Evolutionary conservation across 805 yeast species (phyloP), one percentile per base, ranked within the genome.

Genomic region (Kazachstania martiniae): DNA sequence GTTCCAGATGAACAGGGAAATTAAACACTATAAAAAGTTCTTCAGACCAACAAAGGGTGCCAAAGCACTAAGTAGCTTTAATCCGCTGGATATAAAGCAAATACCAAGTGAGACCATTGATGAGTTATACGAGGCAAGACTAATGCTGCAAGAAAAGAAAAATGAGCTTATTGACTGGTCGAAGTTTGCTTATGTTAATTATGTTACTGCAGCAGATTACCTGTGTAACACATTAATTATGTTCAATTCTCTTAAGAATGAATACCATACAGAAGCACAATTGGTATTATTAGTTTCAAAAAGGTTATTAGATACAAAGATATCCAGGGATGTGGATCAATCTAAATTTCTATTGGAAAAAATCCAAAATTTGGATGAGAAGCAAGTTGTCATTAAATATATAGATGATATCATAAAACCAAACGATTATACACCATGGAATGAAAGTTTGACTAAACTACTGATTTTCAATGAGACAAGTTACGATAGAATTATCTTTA

Each of bases 181-280:
- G 1, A 56, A 59, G 34, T 58, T 51, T 25, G 82, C 80, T 0
- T 77, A 77, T 46, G 71, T 74, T 4, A 71, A 71, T 32, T 76
- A 76, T 49, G 80, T 78, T 4, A 72, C 83, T 0, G 59, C 66
- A 34, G 42, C 58, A 8, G 56, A 61, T 15, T 72, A 75, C 40
- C 49, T 75, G 33, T 68, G 75, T 38, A 62, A 70, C 29, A 68
- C 76, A 3, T 41, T 75, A 26, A 57, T 73, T 43, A 68, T 72
- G 38, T 61, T 69, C 26, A 47, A 58, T 3, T 56, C 55, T 18
- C 45, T 77, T 29, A 49, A 59, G 21, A 47, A 55, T 12, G 47
- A 55, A 27, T 44, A 29, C 28, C 55, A 61, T 1, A 53, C 68
- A 1, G 56, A 62, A 32, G 72, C 74, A 0, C 60, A 70, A 32